phyloP scores from a whole-genome alignment of 2,329 filamentous ascomycete species.

The Hysterium pulicare region DNA sequence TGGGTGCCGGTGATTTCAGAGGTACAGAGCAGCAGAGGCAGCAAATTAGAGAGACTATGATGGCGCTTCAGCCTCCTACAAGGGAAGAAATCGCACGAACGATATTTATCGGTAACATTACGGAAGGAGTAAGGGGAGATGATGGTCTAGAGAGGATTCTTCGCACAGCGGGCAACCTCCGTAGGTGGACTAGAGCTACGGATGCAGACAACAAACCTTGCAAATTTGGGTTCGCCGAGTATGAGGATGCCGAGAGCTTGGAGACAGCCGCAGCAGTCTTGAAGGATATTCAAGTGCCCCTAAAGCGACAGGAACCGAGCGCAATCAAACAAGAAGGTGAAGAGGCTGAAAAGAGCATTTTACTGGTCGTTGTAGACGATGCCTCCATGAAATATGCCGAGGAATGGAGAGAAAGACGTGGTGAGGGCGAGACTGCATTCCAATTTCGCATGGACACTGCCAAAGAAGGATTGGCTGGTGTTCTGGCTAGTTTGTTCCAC shows the following conservation, averaged over 20 bases:
- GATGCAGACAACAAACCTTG: slow-evolving; percentile 78
- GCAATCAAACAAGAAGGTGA: slow-evolving; percentile 38
- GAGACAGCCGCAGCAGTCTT: slow-evolving; percentile 81
- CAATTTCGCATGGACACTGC: slow-evolving; percentile 69
- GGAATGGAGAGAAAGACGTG: slow-evolving; percentile 66
- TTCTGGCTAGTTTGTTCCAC: slow-evolving; percentile 69
- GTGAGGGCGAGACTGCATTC: slow-evolving; percentile 59
- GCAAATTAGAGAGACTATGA: slow-evolving; percentile 64
- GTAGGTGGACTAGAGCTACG: slow-evolving; percentile 78
- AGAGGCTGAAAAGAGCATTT: slow-evolving; percentile 48
- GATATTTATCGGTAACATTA: slow-evolving; percentile 84
- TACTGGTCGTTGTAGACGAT: slow-evolving; percentile 67
- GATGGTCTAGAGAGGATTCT: slow-evolving; percentile 77
- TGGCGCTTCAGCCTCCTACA: slow-evolving; percentile 75
- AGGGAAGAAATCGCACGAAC: slow-evolving; percentile 89
- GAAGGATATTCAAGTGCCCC: slow-evolving; percentile 75
- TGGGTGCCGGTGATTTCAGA: slow-evolving; percentile 52
- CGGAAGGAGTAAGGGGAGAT: slow-evolving; percentile 72
- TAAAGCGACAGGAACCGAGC: slow-evolving; percentile 65
- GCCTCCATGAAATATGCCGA: slow-evolving; percentile 82
- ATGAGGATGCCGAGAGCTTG: slow-evolving; percentile 85
- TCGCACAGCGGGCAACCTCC: slow-evolving; percentile 70
- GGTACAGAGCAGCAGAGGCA: slow-evolving; percentile 65
- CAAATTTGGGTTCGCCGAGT: slow-evolving; percentile 94
- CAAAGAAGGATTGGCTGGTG: slow-evolving; percentile 63